These are phyloP conservation scores for Teratosphaeria pseudoeucalypti DNA, from an alignment of 2,329 filamentous ascomycete genomes.

Conservation along the genomic window DNA sequence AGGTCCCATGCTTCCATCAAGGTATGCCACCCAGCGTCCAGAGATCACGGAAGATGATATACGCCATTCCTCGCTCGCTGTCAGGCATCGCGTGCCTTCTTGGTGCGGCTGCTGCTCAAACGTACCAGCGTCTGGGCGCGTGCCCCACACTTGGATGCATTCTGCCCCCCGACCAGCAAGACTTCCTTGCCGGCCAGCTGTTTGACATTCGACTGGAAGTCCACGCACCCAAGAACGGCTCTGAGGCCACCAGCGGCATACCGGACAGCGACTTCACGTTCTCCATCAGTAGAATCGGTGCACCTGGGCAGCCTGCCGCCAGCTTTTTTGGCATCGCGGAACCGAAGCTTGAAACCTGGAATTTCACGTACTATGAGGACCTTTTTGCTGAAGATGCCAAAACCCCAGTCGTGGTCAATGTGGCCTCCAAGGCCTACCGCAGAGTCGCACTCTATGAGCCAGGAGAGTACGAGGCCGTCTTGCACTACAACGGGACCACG, in stretches of 20 bases:
- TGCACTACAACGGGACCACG: slow-evolving; percentile 60
- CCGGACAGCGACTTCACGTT: slow-evolving; percentile 68
- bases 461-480: slow-evolving; percentile 65
- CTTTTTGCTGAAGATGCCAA: slow-evolving; percentile 64
- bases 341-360: slow-evolving; percentile 67
- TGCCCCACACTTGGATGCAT: slow-evolving; percentile 47
- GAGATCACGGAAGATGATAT: neutral
- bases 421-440: slow-evolving; percentile 69
- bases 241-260: slow-evolving; percentile 56
- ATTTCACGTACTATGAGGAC: slow-evolving; percentile 71
- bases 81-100: neutral
- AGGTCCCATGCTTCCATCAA: neutral
- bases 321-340: slow-evolving; percentile 61
- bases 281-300: slow-evolving; percentile 57
- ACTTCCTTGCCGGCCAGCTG: slow-evolving; percentile 73
- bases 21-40: neutral
- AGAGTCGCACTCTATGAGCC: slow-evolving; percentile 66
- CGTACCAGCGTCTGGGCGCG: slow-evolving; percentile 45
- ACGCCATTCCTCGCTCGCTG: neutral
- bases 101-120: slow-evolving; percentile 32
- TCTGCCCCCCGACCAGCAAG: slow-evolving; percentile 54
- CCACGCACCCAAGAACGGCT: slow-evolving; percentile 53
- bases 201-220: slow-evolving; percentile 79
- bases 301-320: slow-evolving; percentile 44
- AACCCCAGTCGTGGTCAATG: slow-evolving; percentile 63